Base-by-base conservation (phyloP, 2,329 filamentous ascomycete species). In the Fusarium pininemorale region DNA sequence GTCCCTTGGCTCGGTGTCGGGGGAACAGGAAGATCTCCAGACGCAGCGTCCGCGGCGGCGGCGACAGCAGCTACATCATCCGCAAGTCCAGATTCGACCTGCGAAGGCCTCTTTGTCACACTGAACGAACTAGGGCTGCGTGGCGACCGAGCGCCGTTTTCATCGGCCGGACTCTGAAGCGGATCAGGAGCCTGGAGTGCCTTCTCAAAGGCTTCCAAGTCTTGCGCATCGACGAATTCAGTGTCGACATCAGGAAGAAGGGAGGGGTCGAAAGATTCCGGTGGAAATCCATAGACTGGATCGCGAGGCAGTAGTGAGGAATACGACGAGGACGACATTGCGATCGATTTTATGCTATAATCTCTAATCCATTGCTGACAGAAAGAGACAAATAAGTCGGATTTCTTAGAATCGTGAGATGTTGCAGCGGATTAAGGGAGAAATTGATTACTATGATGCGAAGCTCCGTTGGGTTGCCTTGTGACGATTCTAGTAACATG, bases 161-260 rank as follows among this genome's bases (percentile, higher is more conserved):
- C 85, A 53, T 92, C 91, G 55, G 88, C 84, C 55, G 89, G 86
- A 18, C 88, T 91, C 41, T 93, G 91, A 45, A 92, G 87, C 3
- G 90, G 90, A 70, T 97, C 94, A 1, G 95, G 94, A 4, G 93
- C 94, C n/a, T 90, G 89, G 14, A 98, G 88, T 13, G 96, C 96
- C 67, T 89, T 90, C 69, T 93, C 91, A 81, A 98, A 98, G 62
- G 93, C 91, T 42, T 89, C 86, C 38, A 98, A 86, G 79, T 97
- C 92, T 67, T 90, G 90, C 45, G 91, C 86, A 50, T 89, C 83
- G 76, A 97, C 86, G 80, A 98, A 98, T 64, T 96, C 91, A 78
- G 88, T 88, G 81, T 95, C 89, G 82, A 87, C 90, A 82, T 98
- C 95, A n/a, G 95, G 95, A 26, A 98, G 87, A 42, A 84, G 85